Evolutionary conservation across 2,329 filamentous ascomycete species (phyloP), one percentile per base, ranked within the genome.

Genomic region (Beauveria rudraprayagi): DNA sequence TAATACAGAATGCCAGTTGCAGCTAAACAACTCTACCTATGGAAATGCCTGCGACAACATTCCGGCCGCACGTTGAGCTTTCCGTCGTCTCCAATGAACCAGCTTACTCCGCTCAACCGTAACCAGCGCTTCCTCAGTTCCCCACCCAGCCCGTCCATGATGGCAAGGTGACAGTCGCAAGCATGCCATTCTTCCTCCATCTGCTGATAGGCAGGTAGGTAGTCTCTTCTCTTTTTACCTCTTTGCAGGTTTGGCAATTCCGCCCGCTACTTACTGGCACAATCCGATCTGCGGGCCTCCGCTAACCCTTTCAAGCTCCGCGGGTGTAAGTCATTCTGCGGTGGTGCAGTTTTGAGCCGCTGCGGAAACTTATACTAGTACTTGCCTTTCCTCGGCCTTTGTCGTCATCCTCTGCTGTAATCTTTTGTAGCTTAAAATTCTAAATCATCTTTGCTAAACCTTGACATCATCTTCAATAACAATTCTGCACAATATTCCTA

Each of bases 121-220:
- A 60, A 60, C 58, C 58, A 60, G 28, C 22, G 50, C 57, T 46
- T 56, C n/a, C 28, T 53, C 24, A 30, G n/a, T 52, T 57, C 53
- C 53, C 60, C 60, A 56, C 52, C 40, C 40, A 46, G 40, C 40
- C 60, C 52, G 54, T 52, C 46, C 60, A 47, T 46, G 19, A 57
- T 61, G 60, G 60, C 60, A 61, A 61, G 60, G 60, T 61, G 53
- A 61, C 60, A 57, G 47, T 57, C 47, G 43, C 40, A 46, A 52
- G 46, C 40, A 14, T 37, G 34, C 34, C 14, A 37, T 16, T 37
- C 11, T 37, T 14, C 5, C 16, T 37, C 11, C 11, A 37, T 37
- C 34, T 37, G 14, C 34, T 14, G 34, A 14, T 37, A 26, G 24
- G 24, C 24, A 37, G 34, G 34, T 5, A n/a, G 10, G 44, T 17